These are phyloP conservation scores for Oryza punctata DNA, from an alignment of 176 grass and related monocot genomes.

Conservation along the genomic window DNA sequence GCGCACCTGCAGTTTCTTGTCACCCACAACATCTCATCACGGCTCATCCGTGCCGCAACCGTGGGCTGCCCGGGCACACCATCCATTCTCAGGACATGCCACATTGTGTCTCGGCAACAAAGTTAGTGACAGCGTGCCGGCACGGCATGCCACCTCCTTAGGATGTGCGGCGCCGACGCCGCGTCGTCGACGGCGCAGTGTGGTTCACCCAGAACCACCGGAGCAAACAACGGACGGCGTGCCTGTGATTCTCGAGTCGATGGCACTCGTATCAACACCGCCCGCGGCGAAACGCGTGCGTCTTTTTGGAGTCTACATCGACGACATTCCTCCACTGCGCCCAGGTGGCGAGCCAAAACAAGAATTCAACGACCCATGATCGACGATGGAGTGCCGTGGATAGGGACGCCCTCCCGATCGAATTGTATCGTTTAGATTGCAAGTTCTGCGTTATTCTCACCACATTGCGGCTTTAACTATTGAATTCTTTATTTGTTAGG, in stretches of 20 bases:
- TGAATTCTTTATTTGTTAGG: background rate
- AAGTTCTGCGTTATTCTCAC: background rate
- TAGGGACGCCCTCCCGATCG: too few species aligned
- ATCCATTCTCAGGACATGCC: too few species aligned
- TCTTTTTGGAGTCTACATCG: conserved; percentile 55
- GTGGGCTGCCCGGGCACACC: too few species aligned
- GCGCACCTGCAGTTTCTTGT: too few species aligned
- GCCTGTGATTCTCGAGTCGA: conserved; percentile 48
- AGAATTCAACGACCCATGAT: background rate
- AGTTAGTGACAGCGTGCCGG: too few species aligned
- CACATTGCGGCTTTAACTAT: background rate
- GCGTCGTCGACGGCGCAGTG: background rate
- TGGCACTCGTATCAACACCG: conserved; percentile 19
- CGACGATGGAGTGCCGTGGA: too few species aligned
- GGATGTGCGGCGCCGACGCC: too few species aligned
- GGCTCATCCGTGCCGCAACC: background rate
- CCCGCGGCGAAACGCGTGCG: conserved; percentile 49
- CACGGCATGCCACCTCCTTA: background rate
- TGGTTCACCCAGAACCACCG: conserved; percentile 3
- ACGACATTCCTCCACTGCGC: background rate
- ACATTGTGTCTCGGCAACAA: too few species aligned
- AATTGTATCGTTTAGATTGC: too few species aligned
- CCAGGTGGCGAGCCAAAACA: too few species aligned
- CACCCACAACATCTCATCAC: background rate
- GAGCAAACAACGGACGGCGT: background rate